Base-by-base conservation (phyloP, 768 basidiomycete species). In the Boletus tomentosulus region DNA sequence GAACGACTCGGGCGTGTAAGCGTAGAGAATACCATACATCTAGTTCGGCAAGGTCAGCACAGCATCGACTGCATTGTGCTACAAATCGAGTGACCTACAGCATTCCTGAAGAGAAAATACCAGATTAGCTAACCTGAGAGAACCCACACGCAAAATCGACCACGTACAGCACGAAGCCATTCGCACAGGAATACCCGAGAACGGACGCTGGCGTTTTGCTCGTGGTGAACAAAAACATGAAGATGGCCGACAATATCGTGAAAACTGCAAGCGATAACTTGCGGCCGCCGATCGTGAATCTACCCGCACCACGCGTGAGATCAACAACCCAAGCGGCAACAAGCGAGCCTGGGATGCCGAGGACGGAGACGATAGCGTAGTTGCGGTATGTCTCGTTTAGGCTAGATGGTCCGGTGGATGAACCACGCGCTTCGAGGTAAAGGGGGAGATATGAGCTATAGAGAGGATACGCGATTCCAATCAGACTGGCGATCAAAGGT, bases 1-100 rank as follows among this genome's bases (percentile, higher is more conserved):
- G 69, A 84, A 83, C 19, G 80, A 78, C 61, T 83, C 81, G 1
- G 82, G 82, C 8, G 82, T 83, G 58, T 81, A 82, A 2, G 80
- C 80, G 50, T 77, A 83, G 13, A 81, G 68, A 10, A 80, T 73
- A 10, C 78, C 80, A 54, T 80, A 80, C 77, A 78, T 77, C 75
- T 67, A 25, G 11, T 25, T 46, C 10, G 3, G 24, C 13, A 47
- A 15, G n/a, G 12, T 47, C 43, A 57, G n/a, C 44, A 15, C 16
- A 4, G 38, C 49, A 22, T 39, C 38, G 10, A 3, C 9, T 39
- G 19, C 34, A 35, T 10, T 9, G 6, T 9, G 38, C 5, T 48
- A 39, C 25, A 34, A n/a, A 27, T 39, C 16, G 28, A 51, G 34
- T 4, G 12, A 57, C 59, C 58, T 46, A 76, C 76, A 28, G 76